These are phyloP conservation scores for Phaseolus coccineus DNA, from an alignment of 331 rosid genomes.

Conservation along the genomic window DNA sequence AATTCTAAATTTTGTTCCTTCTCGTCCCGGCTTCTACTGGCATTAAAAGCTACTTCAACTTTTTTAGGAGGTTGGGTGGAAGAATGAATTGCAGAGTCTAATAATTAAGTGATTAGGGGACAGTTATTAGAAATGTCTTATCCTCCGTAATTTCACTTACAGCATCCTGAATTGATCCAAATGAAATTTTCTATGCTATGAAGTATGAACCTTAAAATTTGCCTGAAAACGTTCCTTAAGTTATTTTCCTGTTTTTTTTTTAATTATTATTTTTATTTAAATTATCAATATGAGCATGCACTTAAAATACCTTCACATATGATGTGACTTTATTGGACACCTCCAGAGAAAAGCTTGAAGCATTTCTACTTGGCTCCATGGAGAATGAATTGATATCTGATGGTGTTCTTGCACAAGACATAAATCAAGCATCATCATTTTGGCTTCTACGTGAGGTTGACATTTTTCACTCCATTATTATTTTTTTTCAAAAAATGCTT, in stretches of 20 bases:
- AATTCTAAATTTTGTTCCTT: slow-evolving; percentile 21
- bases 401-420: slow-evolving; percentile 94
- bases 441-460: slow-evolving; percentile 93
- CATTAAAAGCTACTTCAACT: not conserved
- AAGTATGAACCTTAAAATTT: not conserved
- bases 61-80: not conserved
- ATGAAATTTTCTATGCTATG: slow-evolving; percentile 32
- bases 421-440: slow-evolving; percentile 90
- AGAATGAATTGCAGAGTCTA: slow-evolving; percentile 33
- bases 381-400: slow-evolving; percentile 89
- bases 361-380: slow-evolving; percentile 82
- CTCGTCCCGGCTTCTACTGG: slow-evolving; percentile 7
- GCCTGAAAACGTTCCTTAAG: slow-evolving; percentile 7
- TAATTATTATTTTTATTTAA: not conserved
- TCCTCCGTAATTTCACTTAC: slow-evolving; percentile 20
- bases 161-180: slow-evolving; percentile 13
- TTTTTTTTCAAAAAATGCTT: slow-evolving; percentile 22
- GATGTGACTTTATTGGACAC: slow-evolving; percentile 41
- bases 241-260: not conserved
- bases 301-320: slow-evolving; percentile 24
- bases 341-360: slow-evolving; percentile 94
- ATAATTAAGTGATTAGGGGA: slow-evolving; percentile 30
- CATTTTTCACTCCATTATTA: slow-evolving; percentile 36
- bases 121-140: slow-evolving; percentile 14
- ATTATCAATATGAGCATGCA: slow-evolving; percentile 25